Evolutionary conservation across 2,329 filamentous ascomycete genomes (phyloP), one percentile per base, ranked within the genome.

Genomic region (Torrubiellomyces zombiae): DNA sequence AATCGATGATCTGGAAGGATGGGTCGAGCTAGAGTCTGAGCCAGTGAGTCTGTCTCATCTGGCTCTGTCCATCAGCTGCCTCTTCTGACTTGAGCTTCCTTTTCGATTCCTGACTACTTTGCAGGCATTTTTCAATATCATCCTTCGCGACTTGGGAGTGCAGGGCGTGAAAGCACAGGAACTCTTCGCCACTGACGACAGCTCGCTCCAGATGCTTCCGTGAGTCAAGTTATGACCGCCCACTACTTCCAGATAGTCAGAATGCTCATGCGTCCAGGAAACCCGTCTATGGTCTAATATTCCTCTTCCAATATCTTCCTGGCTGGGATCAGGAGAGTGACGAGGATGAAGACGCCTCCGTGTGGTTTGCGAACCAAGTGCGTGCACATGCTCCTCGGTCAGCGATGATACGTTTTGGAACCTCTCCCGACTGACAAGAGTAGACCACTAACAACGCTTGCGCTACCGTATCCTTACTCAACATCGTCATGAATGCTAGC

Each of bases 311-410:
- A 30, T 93, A 66, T 34, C 42, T 70, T 37, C 61, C 66, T 16
- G 64, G 58, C 25, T 49, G 67, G 16, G 58, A 63, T n/a, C 60
- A 69, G 47, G 36, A 66, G 54, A 40, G 67, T 55, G 40, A 60
- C 28, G 57, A 64, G 32, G 56, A 53, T 21, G 55, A 67, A 3
- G 27, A 33, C 3, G 32, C 26, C n/a, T 24, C 27, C 4, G 55
- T 95, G 11, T 98, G 89, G 86, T 95, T 94, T 47, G 83, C 85
- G 15, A 94, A 94, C 41, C 86, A 92, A 55, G 76, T 80, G 44
- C 12, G 53, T 39, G 16, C 14, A 15, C 2, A 9, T 15, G 13
- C 9, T n/a, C 14, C 8, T 2, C 17, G n/a, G n/a, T n/a, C n/a
- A n/a, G n/a, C n/a, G n/a, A n/a, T n/a, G n/a, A n/a, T n/a, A n/a